Base-by-base conservation (phyloP, 768 basidiomycete species). In the Coprinopsis strossmayeri region DNA sequence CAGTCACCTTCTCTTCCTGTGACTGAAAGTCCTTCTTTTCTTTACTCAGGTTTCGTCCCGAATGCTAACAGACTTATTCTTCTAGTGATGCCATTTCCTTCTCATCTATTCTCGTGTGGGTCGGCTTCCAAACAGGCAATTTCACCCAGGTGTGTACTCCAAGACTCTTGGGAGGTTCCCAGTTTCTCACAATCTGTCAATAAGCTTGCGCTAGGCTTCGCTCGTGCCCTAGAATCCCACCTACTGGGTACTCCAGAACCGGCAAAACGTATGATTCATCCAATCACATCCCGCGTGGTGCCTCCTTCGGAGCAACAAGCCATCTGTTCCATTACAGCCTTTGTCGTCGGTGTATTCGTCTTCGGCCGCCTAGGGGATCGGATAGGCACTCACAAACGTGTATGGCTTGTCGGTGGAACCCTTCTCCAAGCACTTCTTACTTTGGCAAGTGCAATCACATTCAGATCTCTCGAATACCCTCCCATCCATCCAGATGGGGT, bases 181-280 rank as follows among this genome's bases (percentile, higher is more conserved):
- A n/a, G 3, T 20, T 37, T 30, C 42, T 32, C 27, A 17, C 47
- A 11, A 24, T 17, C 26, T 34, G 3, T 20, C 26, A 13, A 1
- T 28, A 15, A 50, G 44, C 43, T 51, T n/a, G 32, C 50, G 4
- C 43, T 51, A 7, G 44, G 30, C 25, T 20, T 51, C 23, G 50
- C 50, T 3, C 50, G 50, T 18, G 13, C 23, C 34, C 17, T 51
- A 15, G 44, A 46, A 41, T 5, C 1, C 3, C 3, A 7, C 23
- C 18, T 34, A 15, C 3, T 7, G 2, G 64, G 73, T 21, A 54
- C 68, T 15, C 60, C 58, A 5, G 69, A 69, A 15, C 32, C 32
- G 3, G 18, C 30, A 37, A 26, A n/a, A 12, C 24, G 21, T 40
- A 21, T 30, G n/a, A 24, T 34, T 5, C 37, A 20, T 13, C 37